These are phyloP conservation scores for Hypoxylon sp. DNA, from an alignment of 2,329 filamentous ascomycete species.

Conservation along the genomic window DNA sequence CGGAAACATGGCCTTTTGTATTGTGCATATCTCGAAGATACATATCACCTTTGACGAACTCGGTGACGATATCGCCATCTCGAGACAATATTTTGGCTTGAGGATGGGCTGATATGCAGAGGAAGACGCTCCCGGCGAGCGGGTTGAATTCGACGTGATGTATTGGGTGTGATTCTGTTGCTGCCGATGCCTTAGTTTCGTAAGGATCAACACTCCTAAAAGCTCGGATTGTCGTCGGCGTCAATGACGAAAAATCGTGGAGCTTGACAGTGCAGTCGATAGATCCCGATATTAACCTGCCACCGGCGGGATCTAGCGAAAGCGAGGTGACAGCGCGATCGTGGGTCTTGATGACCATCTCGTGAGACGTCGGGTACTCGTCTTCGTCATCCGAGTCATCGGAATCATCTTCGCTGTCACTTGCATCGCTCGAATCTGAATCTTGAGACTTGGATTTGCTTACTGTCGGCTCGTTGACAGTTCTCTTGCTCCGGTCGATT, in stretches of 20 bases:
- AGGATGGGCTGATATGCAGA: constrained; percentile 89
- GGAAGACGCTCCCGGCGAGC: constrained; percentile 81
- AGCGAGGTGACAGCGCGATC: constrained; percentile 87
- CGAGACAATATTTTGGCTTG: constrained; percentile 91
- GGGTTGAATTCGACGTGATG: constrained; percentile 91
- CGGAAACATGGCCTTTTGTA: constrained; percentile 95
- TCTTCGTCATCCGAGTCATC: constrained; percentile 80
- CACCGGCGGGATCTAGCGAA: constrained; percentile 87
- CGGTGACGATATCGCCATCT: constrained; percentile 86
- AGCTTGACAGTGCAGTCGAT: constrained; percentile 92
- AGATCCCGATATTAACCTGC: constrained; percentile 89
- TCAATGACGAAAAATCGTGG: constrained; percentile 96
- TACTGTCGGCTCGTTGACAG: constrained; percentile 57
- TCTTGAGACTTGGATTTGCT: constrained; percentile 53
- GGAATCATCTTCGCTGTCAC: constrained; percentile 61
- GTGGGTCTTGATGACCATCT: constrained; percentile 93
- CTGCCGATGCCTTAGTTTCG: constrained; percentile 77
- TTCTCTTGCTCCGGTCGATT: constrained; percentile 82
- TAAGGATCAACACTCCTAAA: constrained; percentile 95
- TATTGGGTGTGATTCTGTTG: constrained; percentile 88
- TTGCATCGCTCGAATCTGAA: constrained; percentile 52
- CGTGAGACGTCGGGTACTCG: constrained; percentile 92
- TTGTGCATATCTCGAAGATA: constrained; percentile 97
- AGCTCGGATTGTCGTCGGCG: constrained; percentile 90
- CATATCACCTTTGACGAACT: constrained; percentile 98